Evolutionary conservation across 2,329 filamentous ascomycete genomes (phyloP), one percentile per base, ranked within the genome.

Genomic region (Cadophora gregata): DNA sequence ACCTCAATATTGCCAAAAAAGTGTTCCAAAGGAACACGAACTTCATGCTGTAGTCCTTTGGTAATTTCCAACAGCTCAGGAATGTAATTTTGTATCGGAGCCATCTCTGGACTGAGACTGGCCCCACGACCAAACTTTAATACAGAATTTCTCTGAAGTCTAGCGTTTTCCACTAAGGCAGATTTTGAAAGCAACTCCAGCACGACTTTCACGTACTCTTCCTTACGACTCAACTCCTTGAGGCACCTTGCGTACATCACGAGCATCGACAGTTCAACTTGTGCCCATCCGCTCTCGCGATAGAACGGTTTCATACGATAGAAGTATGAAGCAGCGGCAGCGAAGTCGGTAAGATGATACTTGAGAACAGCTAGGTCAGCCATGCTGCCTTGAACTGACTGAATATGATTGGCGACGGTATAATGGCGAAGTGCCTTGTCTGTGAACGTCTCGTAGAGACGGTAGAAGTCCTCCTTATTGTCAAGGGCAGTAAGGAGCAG

Each of bases 301-400:
- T 96, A 97, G 69, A 92, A 91, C 0, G 90, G 89, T 0, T 92
- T 90, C 51, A 96, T 88, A 55, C 89, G 85, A 73, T 90, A 86
- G 74, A 99, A 96, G 74, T 92, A 94, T 0, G 85, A 85, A 0
- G 91, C 89, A 0, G 96, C 94, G 1, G 88, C 85, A 2, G 81
- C 82, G 75, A 89, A 94, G 71, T 98, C 92, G 25, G 86, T 85
- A 3, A 92, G 82, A 67, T 91, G 87, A 72, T 90, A 96, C 74
- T 95, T 94, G 60, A 97, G 81, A 5, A 96, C 86, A 1, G 93
- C 96, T 55, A 98, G 84, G 78, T 99, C 96, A 10, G 93, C 91
- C 77, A 94, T 87, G 67, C 90, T 89, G 24, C 89, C 86, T 72
- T 96, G 89, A 0, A 91, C 89, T 8, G 93, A 92, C 72, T 96